A percentile compares a stretch with the other conserved stretches of the same genome.
Conservation (phyloP, 148 eudicot genomes). For the Beta vulgaris region DNA sequence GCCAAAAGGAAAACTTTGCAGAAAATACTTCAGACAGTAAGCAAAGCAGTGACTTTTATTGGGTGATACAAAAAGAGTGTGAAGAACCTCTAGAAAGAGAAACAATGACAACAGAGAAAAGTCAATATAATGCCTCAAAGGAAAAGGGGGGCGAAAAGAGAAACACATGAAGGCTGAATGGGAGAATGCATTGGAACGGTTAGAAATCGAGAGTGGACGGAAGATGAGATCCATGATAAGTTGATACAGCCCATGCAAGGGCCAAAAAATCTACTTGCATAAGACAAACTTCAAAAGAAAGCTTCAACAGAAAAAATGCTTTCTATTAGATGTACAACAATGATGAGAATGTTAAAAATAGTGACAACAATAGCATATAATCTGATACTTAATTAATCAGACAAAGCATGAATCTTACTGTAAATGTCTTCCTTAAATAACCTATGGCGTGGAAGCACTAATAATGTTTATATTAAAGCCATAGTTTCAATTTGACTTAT, state of each 20-base stretch:
- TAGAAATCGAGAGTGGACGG: not conserved
- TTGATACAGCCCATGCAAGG: not conserved
- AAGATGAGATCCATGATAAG: not conserved
- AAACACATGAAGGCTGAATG: not conserved
- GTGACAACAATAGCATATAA: not conserved
- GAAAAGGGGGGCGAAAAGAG: not conserved
- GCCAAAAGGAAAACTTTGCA: not conserved
- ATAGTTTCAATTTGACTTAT: not conserved
- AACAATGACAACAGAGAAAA: not conserved
- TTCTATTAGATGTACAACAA: not conserved
- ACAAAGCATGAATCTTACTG: not conserved
- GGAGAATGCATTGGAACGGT: not conserved
- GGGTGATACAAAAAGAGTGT: not conserved
- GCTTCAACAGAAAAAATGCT: not conserved
- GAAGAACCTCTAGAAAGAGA: slow-evolving; percentile 4
- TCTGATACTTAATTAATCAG: not conserved
- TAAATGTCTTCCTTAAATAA: not conserved
- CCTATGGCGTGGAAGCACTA: not conserved
- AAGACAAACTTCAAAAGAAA: not conserved
- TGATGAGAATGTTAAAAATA: not conserved
- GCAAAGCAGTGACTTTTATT: not conserved
- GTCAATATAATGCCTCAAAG: not conserved
- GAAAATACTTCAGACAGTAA: not conserved
- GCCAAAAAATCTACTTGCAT: not conserved
- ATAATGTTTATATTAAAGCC: not conserved